Evolutionary conservation across 2,329 filamentous ascomycete genomes (phyloP).

Genomic region (Colletotrichum musae): DNA sequence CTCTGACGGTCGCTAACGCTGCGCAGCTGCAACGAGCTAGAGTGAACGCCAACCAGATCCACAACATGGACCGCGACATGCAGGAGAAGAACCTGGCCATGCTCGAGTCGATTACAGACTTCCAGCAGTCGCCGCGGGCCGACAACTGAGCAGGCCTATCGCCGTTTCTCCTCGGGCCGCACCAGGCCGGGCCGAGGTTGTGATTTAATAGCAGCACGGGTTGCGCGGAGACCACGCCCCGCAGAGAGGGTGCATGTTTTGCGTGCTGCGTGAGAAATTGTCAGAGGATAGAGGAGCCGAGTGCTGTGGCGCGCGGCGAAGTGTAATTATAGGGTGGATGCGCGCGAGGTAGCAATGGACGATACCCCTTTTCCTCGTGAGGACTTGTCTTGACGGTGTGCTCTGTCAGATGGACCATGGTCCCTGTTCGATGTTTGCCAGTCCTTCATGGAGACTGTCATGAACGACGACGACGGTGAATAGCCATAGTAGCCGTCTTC

Average conservation of each 20-base stretch:
- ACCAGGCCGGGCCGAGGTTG: slow-evolving; percentile 33
- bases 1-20: slow-evolving; percentile 46
- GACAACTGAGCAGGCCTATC: slow-evolving; percentile 28
- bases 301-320: slow-evolving; percentile 19
- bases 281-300: slow-evolving; percentile 24
- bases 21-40: slow-evolving; percentile 47
- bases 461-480: too few relatives aligned
- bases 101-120: slow-evolving; percentile 44
- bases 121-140: slow-evolving; percentile 35
- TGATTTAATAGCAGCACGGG: slow-evolving; percentile 37
- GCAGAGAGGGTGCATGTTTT: slow-evolving; percentile 31
- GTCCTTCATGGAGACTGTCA: too few relatives aligned
- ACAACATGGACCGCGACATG: slow-evolving; percentile 70
- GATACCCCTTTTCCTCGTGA: slow-evolving; percentile 41
- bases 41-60: slow-evolving; percentile 63
- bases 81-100: slow-evolving; percentile 65
- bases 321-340: slow-evolving; percentile 38
- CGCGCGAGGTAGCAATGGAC: slow-evolving; percentile 42
- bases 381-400: too few relatives aligned
- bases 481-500: neutral
- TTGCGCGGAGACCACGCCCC: neutral
- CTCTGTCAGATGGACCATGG: too few relatives aligned
- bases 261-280: slow-evolving; percentile 31
- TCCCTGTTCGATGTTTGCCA: too few relatives aligned
- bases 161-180: slow-evolving; percentile 37